A percentile compares a stretch with the other conserved stretches of the same genome.
These are phyloP conservation scores for Coleophoma crateriformis DNA, from an alignment of 2,329 filamentous ascomycete species.

Conservation along the genomic window DNA sequence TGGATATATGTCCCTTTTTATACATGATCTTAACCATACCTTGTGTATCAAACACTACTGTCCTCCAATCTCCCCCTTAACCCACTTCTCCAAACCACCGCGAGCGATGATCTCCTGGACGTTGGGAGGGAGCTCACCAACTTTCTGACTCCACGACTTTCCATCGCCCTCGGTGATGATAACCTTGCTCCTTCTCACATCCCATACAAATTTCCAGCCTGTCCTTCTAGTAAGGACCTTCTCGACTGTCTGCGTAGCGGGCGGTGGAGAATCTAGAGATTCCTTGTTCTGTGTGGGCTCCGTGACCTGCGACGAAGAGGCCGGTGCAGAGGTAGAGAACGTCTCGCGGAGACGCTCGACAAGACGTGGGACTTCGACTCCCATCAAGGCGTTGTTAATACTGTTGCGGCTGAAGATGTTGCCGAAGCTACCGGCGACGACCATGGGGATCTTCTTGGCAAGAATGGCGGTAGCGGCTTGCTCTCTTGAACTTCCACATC, in stretches of 20 bases:
- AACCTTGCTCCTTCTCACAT: constrained; percentile 67
- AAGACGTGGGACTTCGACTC: constrained; percentile 63
- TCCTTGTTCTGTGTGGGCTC: constrained; percentile 46
- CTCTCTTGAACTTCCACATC: constrained; percentile 74
- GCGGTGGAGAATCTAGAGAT: constrained; percentile 42
- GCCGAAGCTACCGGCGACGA: constrained; percentile 74
- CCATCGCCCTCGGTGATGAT: constrained; percentile 66
- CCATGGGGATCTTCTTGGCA: constrained; percentile 73
- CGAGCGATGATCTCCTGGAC: constrained; percentile 79
- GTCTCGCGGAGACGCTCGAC: constrained; percentile 59
- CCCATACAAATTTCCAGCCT: constrained; percentile 80
- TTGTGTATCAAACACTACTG: background rate
- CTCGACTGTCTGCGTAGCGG: constrained; percentile 33
- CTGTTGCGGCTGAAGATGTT: constrained; percentile 78
- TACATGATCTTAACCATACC: too few species aligned
- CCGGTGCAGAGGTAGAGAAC: constrained; percentile 36
- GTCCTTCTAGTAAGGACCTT: constrained; percentile 66
- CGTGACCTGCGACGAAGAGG: constrained; percentile 33
- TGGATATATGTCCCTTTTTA: too few species aligned
- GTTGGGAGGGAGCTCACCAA: constrained; percentile 77
- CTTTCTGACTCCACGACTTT: constrained; percentile 69
- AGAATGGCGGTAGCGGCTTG: constrained; percentile 85
- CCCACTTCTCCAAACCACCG: constrained; percentile 79
- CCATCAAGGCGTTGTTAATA: constrained; percentile 75
- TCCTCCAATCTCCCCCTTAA: constrained; percentile 31